A percentile compares a stretch with the other conserved stretches of the same genome.
phyloP scores from a whole-genome alignment of 257 asterid genomes.

The Buddleja alternifolia region DNA sequence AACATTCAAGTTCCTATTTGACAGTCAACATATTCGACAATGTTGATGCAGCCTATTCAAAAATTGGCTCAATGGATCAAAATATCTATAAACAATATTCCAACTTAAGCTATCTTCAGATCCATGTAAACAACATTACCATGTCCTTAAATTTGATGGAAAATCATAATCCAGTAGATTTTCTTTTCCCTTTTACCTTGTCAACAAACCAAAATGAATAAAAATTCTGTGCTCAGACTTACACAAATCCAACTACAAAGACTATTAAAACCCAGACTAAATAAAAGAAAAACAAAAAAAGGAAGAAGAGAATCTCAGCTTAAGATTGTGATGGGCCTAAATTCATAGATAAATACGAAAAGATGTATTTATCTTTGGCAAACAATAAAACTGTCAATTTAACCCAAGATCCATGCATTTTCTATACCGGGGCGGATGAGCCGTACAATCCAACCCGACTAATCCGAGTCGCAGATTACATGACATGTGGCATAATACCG shows the following conservation, averaged over 20 bases:
- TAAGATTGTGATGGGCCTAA: no score
- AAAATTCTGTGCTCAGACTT: not conserved
- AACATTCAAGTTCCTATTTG: constrained; percentile 7
- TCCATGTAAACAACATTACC: not conserved
- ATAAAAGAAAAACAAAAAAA: not conserved
- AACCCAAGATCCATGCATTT: no score
- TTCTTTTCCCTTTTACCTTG: not conserved
- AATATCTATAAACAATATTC: not conserved
- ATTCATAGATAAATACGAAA: no score
- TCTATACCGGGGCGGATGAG: no score
- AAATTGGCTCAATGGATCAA: not conserved
- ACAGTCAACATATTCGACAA: not conserved
- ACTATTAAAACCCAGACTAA: not conserved
- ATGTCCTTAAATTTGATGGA: not conserved
- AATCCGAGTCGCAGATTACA: no score
- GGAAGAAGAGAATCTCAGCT: no score
- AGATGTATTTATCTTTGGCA: no score
- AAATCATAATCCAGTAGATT: not conserved
- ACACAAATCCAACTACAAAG: not conserved
- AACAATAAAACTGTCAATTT: no score
- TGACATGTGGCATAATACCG: no score
- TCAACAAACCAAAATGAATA: not conserved
- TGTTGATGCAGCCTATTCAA: not conserved
- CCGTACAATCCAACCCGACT: no score
- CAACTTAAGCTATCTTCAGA: constrained; percentile 10